phyloP scores from a whole-genome alignment of 805 yeast genomes.

The Starmerella ratchasimensis region DNA sequence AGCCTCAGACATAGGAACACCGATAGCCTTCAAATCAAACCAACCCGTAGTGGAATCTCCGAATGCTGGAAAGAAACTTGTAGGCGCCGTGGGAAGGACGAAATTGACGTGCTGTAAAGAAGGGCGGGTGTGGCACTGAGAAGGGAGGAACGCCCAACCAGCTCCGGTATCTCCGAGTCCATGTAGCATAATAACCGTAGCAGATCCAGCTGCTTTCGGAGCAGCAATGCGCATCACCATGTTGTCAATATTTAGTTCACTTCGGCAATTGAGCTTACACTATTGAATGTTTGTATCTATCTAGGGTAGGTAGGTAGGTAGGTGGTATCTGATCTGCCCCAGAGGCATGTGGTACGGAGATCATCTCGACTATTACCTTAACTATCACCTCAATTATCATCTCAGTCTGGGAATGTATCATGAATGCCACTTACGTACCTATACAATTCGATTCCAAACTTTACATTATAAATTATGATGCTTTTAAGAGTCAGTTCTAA shows the following conservation, averaged over 20 bases:
- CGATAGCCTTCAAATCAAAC: slow-evolving; percentile 52
- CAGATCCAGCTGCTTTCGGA: slow-evolving; percentile 34
- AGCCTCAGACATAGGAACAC: slow-evolving; percentile 8
- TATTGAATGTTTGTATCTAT: no score
- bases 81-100: slow-evolving; percentile 86
- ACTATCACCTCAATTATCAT: no score
- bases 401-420: no score
- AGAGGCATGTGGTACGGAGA: no score
- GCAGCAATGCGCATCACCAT: slow-evolving; percentile 31
- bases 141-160: slow-evolving; percentile 80
- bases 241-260: slow-evolving; percentile 1
- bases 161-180: slow-evolving; percentile 86
- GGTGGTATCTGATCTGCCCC: no score
- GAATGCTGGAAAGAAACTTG: slow-evolving; percentile 48
- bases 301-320: no score
- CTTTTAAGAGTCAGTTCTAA: slow-evolving; percentile 7
- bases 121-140: slow-evolving; percentile 33
- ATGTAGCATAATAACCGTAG: slow-evolving; percentile 65
- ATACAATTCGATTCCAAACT: neutral
- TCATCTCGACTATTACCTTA: no score
- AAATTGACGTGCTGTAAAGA: slow-evolving; percentile 48
- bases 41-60: slow-evolving; percentile 66
- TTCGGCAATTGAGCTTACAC: no score
- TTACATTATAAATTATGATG: slow-evolving; percentile 4
- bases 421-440: no score